Evolutionary conservation across 331 rosid species (phyloP), one percentile per base, ranked within the genome.

Genomic region (Malus hybrid): DNA sequence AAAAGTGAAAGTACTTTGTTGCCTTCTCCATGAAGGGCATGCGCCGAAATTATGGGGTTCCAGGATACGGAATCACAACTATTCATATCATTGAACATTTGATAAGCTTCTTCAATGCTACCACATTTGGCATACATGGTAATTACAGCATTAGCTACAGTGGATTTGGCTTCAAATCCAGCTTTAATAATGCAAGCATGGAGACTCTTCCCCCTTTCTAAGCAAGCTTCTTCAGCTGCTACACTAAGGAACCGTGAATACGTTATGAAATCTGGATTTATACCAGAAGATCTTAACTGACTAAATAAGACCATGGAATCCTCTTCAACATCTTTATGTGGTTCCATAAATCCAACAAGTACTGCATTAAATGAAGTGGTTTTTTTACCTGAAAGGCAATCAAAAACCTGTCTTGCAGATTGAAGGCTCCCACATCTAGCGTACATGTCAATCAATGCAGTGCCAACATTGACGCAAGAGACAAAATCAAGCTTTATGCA

Each of bases 51-150:
- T 27, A 85, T 74, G 75, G 87, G 83, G 69, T 83, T 86, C 90
- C 84, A 83, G 59, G 87, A 76, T 55, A 86, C 76, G 12, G 18
- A 59, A 76, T 86, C 86, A 36, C 6, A 64, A 66, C 55, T 20
- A 18, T 36, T 79, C 80, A 54, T 76, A 31, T 39, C 12, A 39
- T 76, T 68, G 60, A 87, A 85, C 61, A 79, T 79, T 66, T 81
- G 70, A 52, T 74, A 54, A 56, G 87, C 87, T 73, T 85, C 89
- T 39, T 31, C 76, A 73, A 85, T 70, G 70, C 71, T 67, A 64
- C 91, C 89, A 74, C 87, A 87, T 83, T 81, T 83, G 54, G 82
- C 86, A 79, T 83, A 85, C 91, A 83, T 83, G 55, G 86, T 83
- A 74, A 81, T 65, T 64, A 74, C 22, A 71, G 89, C 87, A 79